These are phyloP conservation scores for Kondoa subrosea DNA, from an alignment of 768 basidiomycete species.

Conservation along the genomic window DNA sequence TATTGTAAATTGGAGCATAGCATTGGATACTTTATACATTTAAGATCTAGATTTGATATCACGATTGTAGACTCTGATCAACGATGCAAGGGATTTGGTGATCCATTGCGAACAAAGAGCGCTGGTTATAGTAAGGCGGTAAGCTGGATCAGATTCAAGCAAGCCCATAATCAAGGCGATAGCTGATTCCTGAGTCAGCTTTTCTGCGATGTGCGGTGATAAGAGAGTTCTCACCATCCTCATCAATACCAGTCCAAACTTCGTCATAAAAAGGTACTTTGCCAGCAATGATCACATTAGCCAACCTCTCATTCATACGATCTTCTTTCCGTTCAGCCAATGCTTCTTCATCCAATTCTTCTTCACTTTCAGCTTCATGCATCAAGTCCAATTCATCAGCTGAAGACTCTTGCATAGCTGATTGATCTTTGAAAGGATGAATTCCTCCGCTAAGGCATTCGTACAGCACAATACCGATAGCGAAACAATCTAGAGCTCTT, in stretches of 20 bases:
- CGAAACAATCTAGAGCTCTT: not conserved
- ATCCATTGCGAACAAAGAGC: not conserved
- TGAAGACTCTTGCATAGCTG: not conserved
- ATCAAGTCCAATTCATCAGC: not conserved
- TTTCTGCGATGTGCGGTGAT: not conserved
- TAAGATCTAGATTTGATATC: not conserved
- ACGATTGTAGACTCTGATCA: not conserved
- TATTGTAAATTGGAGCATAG: not conserved
- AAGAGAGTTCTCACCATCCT: not conserved
- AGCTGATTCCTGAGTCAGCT: not conserved
- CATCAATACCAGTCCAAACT: not conserved
- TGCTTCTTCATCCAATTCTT: no score
- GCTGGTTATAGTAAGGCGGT: not conserved
- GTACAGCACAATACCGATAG: not conserved
- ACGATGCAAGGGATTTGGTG: not conserved
- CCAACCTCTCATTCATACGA: not conserved
- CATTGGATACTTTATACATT: not conserved
- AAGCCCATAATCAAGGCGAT: not conserved
- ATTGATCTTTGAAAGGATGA: not conserved
- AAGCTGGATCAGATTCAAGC: not conserved
- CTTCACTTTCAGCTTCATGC: not conserved
- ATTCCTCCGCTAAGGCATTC: not conserved
- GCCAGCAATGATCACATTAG: not conserved
- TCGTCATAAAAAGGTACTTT: not conserved
- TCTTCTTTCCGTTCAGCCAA: not conserved